Base-by-base conservation (phyloP, 352 stramenopile species). In the Phytophthora vignae region DNA sequence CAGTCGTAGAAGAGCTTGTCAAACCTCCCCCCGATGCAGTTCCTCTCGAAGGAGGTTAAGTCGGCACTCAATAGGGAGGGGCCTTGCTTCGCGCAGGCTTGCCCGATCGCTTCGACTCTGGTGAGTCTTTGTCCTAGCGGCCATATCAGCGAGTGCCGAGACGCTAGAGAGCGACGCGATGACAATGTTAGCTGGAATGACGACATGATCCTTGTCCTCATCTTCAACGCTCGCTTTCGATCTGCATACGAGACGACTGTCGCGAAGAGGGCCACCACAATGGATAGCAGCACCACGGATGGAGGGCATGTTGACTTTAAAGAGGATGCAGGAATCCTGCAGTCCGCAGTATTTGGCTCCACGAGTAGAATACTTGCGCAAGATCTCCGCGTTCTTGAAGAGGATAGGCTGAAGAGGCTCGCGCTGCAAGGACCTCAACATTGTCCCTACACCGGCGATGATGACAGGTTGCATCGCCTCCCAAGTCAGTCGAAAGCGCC, bases 11-110 rank as follows among this genome's bases (percentile, higher is more conserved):
- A 55, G 55, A 7, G 21, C 1, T 22, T 22, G 42, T 29, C 25
- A 29, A 64, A 64, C 12, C 17, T 25, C 21, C 4, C 27, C 12
- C 57, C 57, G 12, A 59, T 46, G 29, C 53, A 44, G 17, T 59
- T 7, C 21, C 15, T 29, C 48, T 54, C 48, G 48, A 54, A 50
- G 17, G 42, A 12, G 42, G 42, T 50, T 12, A 50, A 29, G 4
- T 4, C 4, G 25, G 25, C 25, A 4, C 25, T 29, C 25, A 29
- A 29, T 29, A 29, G 25, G 2, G 25, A 29, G 2, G 25, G 25
- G 4, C 25, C 25, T 29, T 29, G 25, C 25, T 29, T 29, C 25
- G 25, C 25, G 25, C 2, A 29, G 25, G 25, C 25, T 29, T 2
- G 25, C 25, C 4, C 25, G 25, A 29, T 29, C 25, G 25, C 25